Conservation (phyloP, 1,284 basidiomycete genomes). For the Boletus hoseneyae region DNA sequence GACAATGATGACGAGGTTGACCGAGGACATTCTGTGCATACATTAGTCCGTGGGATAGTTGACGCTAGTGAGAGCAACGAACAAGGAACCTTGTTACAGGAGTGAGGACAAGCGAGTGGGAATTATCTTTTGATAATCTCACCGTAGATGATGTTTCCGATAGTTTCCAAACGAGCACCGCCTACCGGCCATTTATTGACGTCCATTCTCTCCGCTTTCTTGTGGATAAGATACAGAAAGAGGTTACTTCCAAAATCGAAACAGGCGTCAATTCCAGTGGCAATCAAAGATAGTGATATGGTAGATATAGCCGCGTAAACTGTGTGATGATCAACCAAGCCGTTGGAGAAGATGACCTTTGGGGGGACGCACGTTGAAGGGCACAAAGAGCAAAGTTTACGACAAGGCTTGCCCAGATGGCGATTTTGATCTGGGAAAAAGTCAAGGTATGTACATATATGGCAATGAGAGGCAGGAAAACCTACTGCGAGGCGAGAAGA, state of each 20-base stretch:
- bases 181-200: constrained; percentile 88
- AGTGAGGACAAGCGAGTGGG: constrained; percentile 1
- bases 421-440: constrained; percentile 71
- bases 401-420: constrained; percentile 78
- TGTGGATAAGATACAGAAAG: constrained; percentile 80
- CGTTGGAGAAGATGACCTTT: fast-evolving
- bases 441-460: constrained; percentile 14
- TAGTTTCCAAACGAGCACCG: constrained; percentile 86
- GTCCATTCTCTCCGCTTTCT: constrained; percentile 71
- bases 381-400: constrained; percentile 72
- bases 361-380: constrained; percentile 54
- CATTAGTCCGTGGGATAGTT: constrained; percentile 9
- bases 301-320: constrained; percentile 88
- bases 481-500: constrained; percentile 62
- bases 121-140: constrained; percentile 25
- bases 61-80: constrained; percentile 27
- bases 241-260: constrained; percentile 93
- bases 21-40: constrained; percentile 70
- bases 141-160: constrained; percentile 90
- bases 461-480: background rate
- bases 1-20: constrained; percentile 84
- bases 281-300: constrained; percentile 82
- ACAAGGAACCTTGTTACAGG: constrained; percentile 60
- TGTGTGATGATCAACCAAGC: constrained; percentile 27
- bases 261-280: constrained; percentile 85